Base-by-base conservation (phyloP, 768 basidiomycete species). In the Agrocybe praecox region DNA sequence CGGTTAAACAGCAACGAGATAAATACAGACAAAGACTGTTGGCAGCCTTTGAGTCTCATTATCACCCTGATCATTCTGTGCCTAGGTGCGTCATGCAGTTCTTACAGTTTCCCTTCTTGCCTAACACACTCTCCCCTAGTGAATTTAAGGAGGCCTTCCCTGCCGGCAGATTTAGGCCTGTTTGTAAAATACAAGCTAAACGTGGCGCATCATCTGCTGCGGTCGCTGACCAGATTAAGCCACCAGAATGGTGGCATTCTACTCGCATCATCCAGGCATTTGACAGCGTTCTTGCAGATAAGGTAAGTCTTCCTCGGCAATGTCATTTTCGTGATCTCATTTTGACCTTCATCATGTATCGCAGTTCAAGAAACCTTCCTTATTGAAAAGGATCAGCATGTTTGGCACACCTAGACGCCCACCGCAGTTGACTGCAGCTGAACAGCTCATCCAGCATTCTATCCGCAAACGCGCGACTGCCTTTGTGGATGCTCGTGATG, bases 91-190 rank as follows among this genome's bases (percentile, higher is more conserved):
- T 29, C 70, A 63, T 34, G 23, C 33, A 49, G 55, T 49, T 55
- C 58, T 26, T 53, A 17, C 46, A 14, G 12, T 11, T 18, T 12
- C 34, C n/a, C 33, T 43, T 46, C 21, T 45, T 22, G 19, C 18
- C 33, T 55, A 21, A 58, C 23, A 59, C n/a, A 17, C 45, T 33
- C 62, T 40, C n/a, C 36, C 12, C 36, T 59, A 92, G 92, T 61
- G 95, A 96, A 72, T 93, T 96, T 77, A 96, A 95, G 69, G 91
- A 96, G 66, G 92, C 94, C 1, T 97, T 95, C 74, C 95, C 95
- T 7, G 92, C 92, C 2, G 94, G 94, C 32, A 81, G 91, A 34
- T 95, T 97, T 79, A 79, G 94, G 15, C 93, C 93, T 10, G 85
- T 95, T 34, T 95, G 93, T 78, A 92, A 92, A 69, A 93, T 96